Conservation (phyloP, 78 protist genomes). For the Chrysochromulina tobinii region DNA sequence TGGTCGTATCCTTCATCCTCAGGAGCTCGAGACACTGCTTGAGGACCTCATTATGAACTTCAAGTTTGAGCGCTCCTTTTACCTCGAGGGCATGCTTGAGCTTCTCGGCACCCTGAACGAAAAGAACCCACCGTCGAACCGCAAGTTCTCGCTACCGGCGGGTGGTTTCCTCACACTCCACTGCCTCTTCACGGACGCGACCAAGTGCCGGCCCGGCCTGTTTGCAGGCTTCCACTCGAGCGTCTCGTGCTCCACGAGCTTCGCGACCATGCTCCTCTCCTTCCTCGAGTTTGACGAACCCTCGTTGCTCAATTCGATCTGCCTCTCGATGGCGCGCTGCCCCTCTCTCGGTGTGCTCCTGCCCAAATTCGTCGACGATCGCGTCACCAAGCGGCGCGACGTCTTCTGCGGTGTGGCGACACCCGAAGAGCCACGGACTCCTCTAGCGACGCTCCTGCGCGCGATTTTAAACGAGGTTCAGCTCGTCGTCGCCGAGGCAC, state of each 20-base stretch:
- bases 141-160: background rate
- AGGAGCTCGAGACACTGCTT: background rate
- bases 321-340: background rate
- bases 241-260: background rate
- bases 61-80: background rate
- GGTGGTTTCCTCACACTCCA: background rate
- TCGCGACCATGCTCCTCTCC: background rate
- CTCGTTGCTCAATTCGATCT: background rate
- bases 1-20: too few relatives aligned
- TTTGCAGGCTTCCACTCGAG: background rate
- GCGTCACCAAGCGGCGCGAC: background rate
- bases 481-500: background rate
- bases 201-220: background rate
- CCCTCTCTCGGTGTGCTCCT: background rate
- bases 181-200: background rate
- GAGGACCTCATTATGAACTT: background rate
- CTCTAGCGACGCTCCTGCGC: background rate
- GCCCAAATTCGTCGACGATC: slow-evolving; percentile 10
- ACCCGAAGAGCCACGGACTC: background rate
- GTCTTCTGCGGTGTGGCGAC: background rate
- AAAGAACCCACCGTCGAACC: background rate
- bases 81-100: background rate
- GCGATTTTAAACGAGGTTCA: background rate
- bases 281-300: background rate
- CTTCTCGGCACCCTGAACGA: background rate